Percentiles rank a stretch among this genome's conserved stretches.
Evolutionary conservation across 148 eudicot genomes (phyloP).

Genomic region (Mesembryanthemum crystallinum): DNA sequence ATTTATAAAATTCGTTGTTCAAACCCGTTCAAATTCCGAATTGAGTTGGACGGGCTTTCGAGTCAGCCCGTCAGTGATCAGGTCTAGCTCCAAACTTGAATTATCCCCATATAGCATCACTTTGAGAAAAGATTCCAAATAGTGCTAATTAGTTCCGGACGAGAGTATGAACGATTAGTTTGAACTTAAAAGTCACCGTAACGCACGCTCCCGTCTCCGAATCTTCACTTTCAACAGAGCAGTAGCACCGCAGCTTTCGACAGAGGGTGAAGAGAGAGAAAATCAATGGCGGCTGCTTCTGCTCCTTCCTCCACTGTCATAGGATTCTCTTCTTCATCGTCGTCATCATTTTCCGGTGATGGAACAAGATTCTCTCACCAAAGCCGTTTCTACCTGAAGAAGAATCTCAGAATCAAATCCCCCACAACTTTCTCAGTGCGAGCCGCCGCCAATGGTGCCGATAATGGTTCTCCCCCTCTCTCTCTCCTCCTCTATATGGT

Average conservation of each 20-base stretch:
- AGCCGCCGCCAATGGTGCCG: conserved; percentile 43
- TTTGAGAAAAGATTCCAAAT: no score
- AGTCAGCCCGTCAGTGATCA: no score
- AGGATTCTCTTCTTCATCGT: conserved; percentile 4
- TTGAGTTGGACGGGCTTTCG: no score
- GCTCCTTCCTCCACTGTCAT: neutral
- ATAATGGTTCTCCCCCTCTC: conserved; percentile 36
- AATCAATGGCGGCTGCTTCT: neutral
- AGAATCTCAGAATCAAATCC: conserved; percentile 29
- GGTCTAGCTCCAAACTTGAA: no score
- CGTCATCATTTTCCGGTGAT: conserved; percentile 14
- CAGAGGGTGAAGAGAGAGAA: neutral
- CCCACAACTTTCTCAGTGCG: conserved; percentile 36
- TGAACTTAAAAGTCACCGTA: no score
- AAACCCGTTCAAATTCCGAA: no score
- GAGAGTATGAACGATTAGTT: no score
- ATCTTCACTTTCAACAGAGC: no score
- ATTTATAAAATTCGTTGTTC: no score
- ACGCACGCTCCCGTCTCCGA: no score
- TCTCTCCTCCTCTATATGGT: neutral
- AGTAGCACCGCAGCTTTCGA: neutral
- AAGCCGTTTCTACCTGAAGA: neutral
- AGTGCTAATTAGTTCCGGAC: no score
- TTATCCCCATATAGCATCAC: no score
- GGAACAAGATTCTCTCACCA: neutral